Evolutionary conservation across 805 yeast species (phyloP).

Genomic region (Yarrowia keelungensis): DNA sequence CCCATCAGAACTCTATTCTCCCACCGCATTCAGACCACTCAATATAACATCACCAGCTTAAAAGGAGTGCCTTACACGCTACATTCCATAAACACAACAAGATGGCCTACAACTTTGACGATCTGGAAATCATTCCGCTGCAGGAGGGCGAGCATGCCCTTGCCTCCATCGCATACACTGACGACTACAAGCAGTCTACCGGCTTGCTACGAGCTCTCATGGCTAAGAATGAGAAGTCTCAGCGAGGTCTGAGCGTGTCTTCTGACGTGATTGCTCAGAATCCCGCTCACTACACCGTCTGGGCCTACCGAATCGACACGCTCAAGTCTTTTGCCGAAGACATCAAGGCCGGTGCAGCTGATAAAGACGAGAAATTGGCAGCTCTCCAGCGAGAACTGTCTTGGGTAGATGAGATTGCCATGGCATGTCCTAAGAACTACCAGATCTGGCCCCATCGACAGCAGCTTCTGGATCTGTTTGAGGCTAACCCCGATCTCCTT

Average conservation of each 20-base stretch:
- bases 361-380: constrained; percentile 26
- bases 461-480: constrained; percentile 51
- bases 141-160: constrained; percentile 47
- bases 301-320: constrained; percentile 59
- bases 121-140: constrained; percentile 48
- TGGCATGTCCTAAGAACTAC: constrained; percentile 85
- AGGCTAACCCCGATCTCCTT: constrained; percentile 35
- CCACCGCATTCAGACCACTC: constrained; percentile 14
- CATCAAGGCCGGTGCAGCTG: constrained; percentile 45
- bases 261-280: constrained; percentile 66
- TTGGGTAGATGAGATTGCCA: constrained; percentile 80
- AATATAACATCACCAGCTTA: neutral
- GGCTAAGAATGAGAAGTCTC: constrained; percentile 65
- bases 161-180: constrained; percentile 62
- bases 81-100: neutral
- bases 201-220: constrained; percentile 68
- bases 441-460: constrained; percentile 97
- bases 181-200: constrained; percentile 69
- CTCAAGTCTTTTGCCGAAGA: constrained; percentile 47
- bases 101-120: constrained; percentile 48
- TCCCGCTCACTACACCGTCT: constrained; percentile 91
- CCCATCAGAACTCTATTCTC: constrained; percentile 10
- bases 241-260: constrained; percentile 74
- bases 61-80: neutral
- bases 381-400: constrained; percentile 59